These are phyloP conservation scores for Clausena lansium DNA, from an alignment of 345 rosid genomes.

Conservation along the genomic window DNA sequence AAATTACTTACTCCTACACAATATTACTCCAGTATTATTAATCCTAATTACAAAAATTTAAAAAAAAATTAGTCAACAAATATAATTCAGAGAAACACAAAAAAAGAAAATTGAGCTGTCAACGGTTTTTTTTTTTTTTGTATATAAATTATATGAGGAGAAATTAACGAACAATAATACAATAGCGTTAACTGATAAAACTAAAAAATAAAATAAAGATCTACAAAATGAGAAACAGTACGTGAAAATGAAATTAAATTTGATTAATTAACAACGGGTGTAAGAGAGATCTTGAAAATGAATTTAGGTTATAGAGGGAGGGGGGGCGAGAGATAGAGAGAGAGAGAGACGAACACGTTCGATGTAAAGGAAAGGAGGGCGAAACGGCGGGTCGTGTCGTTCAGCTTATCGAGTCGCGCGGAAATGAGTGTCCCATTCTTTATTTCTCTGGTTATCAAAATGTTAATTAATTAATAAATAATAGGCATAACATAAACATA, in stretches of 20 bases:
- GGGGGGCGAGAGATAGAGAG: background rate
- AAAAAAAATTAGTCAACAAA: background rate
- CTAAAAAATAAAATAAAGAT: too few relatives aligned
- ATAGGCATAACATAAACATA: too few relatives aligned
- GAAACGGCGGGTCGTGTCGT: slow-evolving; percentile 7
- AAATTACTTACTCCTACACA: background rate
- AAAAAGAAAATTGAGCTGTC: too few relatives aligned
- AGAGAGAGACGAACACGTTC: slow-evolving; percentile 3
- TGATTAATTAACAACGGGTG: too few relatives aligned
- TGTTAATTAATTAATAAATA: background rate
- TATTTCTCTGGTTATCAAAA: too few relatives aligned
- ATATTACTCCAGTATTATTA: background rate
- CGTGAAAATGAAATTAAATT: too few relatives aligned
- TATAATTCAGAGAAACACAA: background rate
- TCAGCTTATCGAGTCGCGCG: background rate
- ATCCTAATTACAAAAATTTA: background rate
- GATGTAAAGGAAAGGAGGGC: background rate
- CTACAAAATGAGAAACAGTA: background rate
- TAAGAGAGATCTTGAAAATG: background rate
- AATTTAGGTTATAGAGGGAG: background rate
- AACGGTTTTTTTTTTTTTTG: too few relatives aligned
- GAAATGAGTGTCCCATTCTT: background rate
- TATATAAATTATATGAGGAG: too few relatives aligned
- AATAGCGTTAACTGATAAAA: background rate
- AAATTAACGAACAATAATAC: background rate